Base-by-base conservation (phyloP, 2,329 filamentous ascomycete genomes). In the Aureobasidium vineae region DNA sequence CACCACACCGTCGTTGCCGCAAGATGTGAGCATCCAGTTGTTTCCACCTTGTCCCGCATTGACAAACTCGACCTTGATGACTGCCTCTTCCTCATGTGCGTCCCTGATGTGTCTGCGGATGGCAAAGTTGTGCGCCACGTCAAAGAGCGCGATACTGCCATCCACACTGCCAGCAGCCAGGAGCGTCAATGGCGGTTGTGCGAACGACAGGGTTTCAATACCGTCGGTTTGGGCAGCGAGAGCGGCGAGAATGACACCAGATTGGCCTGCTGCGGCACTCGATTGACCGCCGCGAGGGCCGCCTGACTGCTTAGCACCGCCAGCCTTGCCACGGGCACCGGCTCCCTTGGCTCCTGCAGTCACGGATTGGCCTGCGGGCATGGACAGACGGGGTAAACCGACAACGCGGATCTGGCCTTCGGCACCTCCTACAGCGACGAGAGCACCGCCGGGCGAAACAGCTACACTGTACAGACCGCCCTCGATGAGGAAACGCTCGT, bases 51-150 rank as follows among this genome's bases (percentile, higher is more conserved):
- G 61, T n/a, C 61, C 61, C 5, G 73, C 80, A 74, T 82, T 82
- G 67, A 96, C 85, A 73, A 97, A 99, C 68, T 97, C 92, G 5
- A 98, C 87, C 79, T 96, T 94, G 69, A 98, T 94, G 23, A 99
- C 91, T 1, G 91, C 89, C 73, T 90, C 89, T n/a, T 91, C 90
- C 70, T 93, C 90, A 76, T 96, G 94, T 1, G 91, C 93, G 59
- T 90, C 89, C 60, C 85, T 84, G 70, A 98, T 91, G 74, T 92
- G 88, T 65, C 91, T 82, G 61, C 95, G 85, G n/a, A 96, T 86
- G 2, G 92, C 90, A 74, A 97, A 98, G 63, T 90, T 88, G 71
- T 95, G 89, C 50, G 89, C 87, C 0, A 90, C 89, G 77, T 99
- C 95, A 76, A 92, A 97, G 2, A 99, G 84, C 11, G 88, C 90